Evolutionary conservation across 768 basidiomycete genomes (phyloP).

Genomic region (Pleurotus tuoliensis): DNA sequence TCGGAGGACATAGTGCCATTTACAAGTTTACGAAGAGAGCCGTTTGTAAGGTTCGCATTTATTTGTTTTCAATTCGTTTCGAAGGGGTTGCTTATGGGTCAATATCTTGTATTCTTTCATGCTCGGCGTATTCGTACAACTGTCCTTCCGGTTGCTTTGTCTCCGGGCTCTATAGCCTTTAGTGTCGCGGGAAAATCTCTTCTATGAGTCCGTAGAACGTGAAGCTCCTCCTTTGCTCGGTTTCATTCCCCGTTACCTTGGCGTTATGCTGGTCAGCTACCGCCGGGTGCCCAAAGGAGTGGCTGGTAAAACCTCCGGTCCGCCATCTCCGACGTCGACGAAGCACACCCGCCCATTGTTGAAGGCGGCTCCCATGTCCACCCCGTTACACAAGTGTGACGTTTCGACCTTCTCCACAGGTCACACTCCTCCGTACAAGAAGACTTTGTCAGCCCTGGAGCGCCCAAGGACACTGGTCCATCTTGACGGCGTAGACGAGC

Average conservation of each 20-base stretch:
- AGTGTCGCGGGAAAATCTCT: constrained; percentile 93
- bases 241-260: constrained; percentile 97
- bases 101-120: not conserved
- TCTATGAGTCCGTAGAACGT: constrained; percentile 95
- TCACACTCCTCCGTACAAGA: not conserved
- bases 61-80: constrained; percentile 12
- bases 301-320: constrained; percentile 15
- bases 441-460: not conserved
- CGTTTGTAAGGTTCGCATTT: constrained; percentile 86
- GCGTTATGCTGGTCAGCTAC: constrained; percentile 98
- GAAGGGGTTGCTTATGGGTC: constrained; percentile 20
- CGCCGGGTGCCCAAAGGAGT: constrained; percentile 60
- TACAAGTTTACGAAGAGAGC: constrained; percentile 98
- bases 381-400: constrained; percentile 2
- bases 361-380: constrained; percentile 23
- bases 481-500: not conserved
- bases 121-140: no score
- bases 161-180: constrained; percentile 61
- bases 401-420: not conserved
- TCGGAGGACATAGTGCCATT: constrained; percentile 95
- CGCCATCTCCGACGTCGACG: constrained; percentile 16
- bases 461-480: not conserved
- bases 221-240: constrained; percentile 89
- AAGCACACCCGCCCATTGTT: constrained; percentile 22
- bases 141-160: no score